Evolutionary conservation across 352 stramenopile species (phyloP).

Genomic region (Globisporangium cederbergense): DNA sequence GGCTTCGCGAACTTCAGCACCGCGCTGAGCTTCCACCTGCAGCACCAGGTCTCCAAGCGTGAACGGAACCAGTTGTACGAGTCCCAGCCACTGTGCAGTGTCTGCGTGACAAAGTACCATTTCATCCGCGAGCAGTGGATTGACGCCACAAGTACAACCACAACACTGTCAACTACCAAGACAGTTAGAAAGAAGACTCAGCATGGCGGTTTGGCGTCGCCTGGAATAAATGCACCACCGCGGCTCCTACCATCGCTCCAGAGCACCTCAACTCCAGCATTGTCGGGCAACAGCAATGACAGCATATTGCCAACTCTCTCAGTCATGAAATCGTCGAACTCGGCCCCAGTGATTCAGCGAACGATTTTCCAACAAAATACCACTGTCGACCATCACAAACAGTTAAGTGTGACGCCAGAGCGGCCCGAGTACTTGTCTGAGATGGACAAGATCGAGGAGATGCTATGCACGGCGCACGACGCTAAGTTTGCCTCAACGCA

Average conservation of each 20-base stretch:
- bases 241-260: conserved; percentile 14
- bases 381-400: background rate
- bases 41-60: conserved; percentile 48
- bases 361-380: conserved; percentile 1
- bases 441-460: conserved; percentile 47
- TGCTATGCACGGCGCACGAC: conserved; percentile 33
- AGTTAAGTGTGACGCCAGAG: background rate
- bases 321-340: conserved; percentile 7
- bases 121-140: conserved; percentile 39
- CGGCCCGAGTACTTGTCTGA: conserved; percentile 40
- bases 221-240: background rate
- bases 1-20: conserved; percentile 35
- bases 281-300: background rate
- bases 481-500: conserved; percentile 6
- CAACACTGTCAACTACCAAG: conserved; percentile 1
- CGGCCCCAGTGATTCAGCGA: conserved; percentile 9
- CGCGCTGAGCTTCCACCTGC: conserved; percentile 51
- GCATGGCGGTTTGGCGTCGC: background rate
- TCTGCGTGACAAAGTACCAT: conserved; percentile 48
- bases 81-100: conserved; percentile 42
- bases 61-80: conserved; percentile 58
- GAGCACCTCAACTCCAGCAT: background rate
- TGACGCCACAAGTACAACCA: conserved; percentile 7
- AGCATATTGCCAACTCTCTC: background rate
- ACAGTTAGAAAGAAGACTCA: conserved; percentile 6